Conservation (phyloP, 306 rosid species). For the Mucuna pruriens region DNA sequence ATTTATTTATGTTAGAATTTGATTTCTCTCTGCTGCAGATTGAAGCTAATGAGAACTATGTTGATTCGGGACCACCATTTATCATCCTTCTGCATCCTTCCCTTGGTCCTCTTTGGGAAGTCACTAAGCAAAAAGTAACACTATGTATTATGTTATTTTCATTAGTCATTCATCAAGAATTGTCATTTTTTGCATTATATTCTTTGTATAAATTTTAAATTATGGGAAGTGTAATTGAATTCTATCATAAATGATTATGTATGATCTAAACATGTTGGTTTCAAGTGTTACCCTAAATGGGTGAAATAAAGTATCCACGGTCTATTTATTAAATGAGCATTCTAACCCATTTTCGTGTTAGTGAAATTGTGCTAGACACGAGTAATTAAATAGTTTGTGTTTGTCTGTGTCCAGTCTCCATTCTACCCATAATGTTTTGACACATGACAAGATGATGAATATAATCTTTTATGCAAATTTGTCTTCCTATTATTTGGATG, state of each 20-base stretch:
- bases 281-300: neutral
- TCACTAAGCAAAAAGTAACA: slow-evolving; percentile 82
- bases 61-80: slow-evolving; percentile 89
- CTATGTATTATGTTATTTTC: slow-evolving; percentile 17
- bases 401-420: neutral
- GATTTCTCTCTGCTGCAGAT: slow-evolving; percentile 63
- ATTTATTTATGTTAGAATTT: slow-evolving; percentile 22
- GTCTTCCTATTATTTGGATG: slow-evolving; percentile 2
- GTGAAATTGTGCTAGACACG: slow-evolving; percentile 23
- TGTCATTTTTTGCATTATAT: slow-evolving; percentile 29
- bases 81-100: slow-evolving; percentile 93
- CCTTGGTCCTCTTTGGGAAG: slow-evolving; percentile 99
- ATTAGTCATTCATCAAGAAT: slow-evolving; percentile 16
- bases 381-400: slow-evolving; percentile 9
- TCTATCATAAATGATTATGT: slow-evolving; percentile 2
- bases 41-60: slow-evolving; percentile 72
- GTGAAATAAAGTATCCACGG: slow-evolving; percentile 18
- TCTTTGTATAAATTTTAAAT: neutral
- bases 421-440: neutral
- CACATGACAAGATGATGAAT: slow-evolving; percentile 7
- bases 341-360: neutral
- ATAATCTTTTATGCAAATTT: neutral
- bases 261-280: slow-evolving; percentile 1
- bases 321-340: neutral
- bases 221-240: neutral